Evolutionary conservation across 1,139 yeast genomes (phyloP).

Genomic region (Hemisphaericaspora xylanilytica): DNA sequence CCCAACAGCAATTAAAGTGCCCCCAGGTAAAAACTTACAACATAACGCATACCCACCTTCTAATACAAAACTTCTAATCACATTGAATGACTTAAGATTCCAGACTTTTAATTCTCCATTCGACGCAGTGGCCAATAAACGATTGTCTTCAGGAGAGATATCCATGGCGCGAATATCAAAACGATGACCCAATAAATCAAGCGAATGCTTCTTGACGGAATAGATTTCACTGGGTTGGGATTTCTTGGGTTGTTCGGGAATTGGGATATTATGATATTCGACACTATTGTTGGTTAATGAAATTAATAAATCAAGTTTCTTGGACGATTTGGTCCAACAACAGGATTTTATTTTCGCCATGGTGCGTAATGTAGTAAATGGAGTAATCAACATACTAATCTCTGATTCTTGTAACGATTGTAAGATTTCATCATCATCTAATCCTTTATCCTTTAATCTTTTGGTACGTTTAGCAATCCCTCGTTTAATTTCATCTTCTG

Average conservation of each 20-base stretch:
- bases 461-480: conserved; percentile 78
- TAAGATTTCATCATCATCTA: conserved; percentile 58
- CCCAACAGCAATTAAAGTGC: conserved; percentile 82
- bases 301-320: conserved; percentile 55
- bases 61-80: conserved; percentile 69
- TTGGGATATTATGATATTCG: conserved; percentile 59
- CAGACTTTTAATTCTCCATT: conserved; percentile 87
- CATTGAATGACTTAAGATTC: conserved; percentile 72
- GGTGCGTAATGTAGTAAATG: conserved; percentile 62
- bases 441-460: conserved; percentile 70
- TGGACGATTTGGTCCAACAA: conserved; percentile 47
- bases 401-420: conserved; percentile 53
- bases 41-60: conserved; percentile 87
- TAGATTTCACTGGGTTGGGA: conserved; percentile 39
- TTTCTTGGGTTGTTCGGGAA: conserved; percentile 47
- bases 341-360: conserved; percentile 55
- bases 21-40: conserved; percentile 86
- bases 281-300: conserved; percentile 73
- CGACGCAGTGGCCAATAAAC: conserved; percentile 82
- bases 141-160: conserved; percentile 79
- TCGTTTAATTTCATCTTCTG: conserved; percentile 74
- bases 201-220: conserved; percentile 43
- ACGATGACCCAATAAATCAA: conserved; percentile 84
- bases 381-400: conserved; percentile 57
- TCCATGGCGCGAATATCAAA: conserved; percentile 84